These are phyloP conservation scores for Phytophthora ohioensis DNA, from an alignment of 352 stramenopile genomes.

Conservation along the genomic window DNA sequence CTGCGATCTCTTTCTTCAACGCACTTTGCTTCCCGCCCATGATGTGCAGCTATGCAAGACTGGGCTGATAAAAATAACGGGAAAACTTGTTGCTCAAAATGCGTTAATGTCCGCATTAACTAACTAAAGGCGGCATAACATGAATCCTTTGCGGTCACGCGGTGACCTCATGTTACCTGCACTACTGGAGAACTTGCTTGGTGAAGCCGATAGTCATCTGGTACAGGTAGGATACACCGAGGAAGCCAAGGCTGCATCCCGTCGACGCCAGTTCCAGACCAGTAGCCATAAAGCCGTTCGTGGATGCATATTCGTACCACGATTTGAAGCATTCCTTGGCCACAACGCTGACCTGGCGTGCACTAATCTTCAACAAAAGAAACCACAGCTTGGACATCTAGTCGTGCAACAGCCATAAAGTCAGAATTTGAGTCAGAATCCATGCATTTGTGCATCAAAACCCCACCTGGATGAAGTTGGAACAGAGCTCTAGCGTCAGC, in stretches of 20 bases:
- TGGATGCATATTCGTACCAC: slow-evolving; percentile 76
- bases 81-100: slow-evolving; percentile 28
- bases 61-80: slow-evolving; percentile 40
- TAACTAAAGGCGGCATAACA: slow-evolving; percentile 4
- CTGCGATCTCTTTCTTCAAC: slow-evolving; percentile 69
- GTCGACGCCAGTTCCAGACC: slow-evolving; percentile 74
- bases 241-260: slow-evolving; percentile 68
- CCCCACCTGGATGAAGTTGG: slow-evolving; percentile 79
- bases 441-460: neutral
- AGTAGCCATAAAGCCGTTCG: slow-evolving; percentile 73
- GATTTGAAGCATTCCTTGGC: slow-evolving; percentile 72
- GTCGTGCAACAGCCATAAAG: neutral
- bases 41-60: neutral
- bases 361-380: slow-evolving; percentile 80
- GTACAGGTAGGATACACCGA: slow-evolving; percentile 70
- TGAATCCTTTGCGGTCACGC: neutral
- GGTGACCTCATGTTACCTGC: neutral
- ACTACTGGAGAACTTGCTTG: slow-evolving; percentile 39
- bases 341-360: slow-evolving; percentile 70
- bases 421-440: slow-evolving; percentile 1
- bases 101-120: neutral
- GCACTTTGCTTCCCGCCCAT: slow-evolving; percentile 70
- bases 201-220: slow-evolving; percentile 54
- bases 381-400: slow-evolving; percentile 88
- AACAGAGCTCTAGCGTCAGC: slow-evolving; percentile 70